Evolutionary conservation across 345 rosid species (phyloP), one percentile per base, ranked within the genome.

Genomic region (Acer saccharum): DNA sequence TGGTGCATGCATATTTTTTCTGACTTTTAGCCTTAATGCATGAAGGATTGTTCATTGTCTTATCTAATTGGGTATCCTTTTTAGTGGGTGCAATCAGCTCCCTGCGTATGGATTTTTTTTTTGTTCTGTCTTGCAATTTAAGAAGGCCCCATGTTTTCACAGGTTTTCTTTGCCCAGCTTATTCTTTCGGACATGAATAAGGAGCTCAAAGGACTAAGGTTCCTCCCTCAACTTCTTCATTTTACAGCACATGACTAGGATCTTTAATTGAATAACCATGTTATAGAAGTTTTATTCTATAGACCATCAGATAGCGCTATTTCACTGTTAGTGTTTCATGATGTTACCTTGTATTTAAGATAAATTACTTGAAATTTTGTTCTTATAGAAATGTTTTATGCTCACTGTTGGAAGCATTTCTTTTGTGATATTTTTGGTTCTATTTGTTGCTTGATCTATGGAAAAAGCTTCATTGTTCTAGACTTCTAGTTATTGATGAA

Each of bases 151-250:
- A 69, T 90, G 80, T 32, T 81, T 92, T 76, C 68, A 70, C 94
- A 96, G 98, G 98, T 96, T 81, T 96, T 91, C 91, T 96, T 96
- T 83, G 92, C 98, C 57, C 97, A 90, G 78, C 95, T 96, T 73
- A 90, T 96, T 55, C 98, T 96, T 73, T 92, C 97, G 10, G 99
- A 94, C 79, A 87, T 96, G 98, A 92, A 91, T 73, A 96, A 92
- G 80, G 98, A 96, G 80, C 90, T 96, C 35, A 94, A 94, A 81
- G 99, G 99, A 80, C 86, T 94, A 80, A 96, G 99, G 98, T 96
- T 74, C 32, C 29, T 39, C 63, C 2, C 79, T 81, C 61, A 27
- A 55, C 77, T 75, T 83, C 35, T 35, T 23, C 39, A 52, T 17
- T n/a, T 55, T 72, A 46, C 55, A 14, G 48, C n/a, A n/a, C 23